Conservation (phyloP, 768 basidiomycete genomes). For the Peribolospora kevripleyi region DNA sequence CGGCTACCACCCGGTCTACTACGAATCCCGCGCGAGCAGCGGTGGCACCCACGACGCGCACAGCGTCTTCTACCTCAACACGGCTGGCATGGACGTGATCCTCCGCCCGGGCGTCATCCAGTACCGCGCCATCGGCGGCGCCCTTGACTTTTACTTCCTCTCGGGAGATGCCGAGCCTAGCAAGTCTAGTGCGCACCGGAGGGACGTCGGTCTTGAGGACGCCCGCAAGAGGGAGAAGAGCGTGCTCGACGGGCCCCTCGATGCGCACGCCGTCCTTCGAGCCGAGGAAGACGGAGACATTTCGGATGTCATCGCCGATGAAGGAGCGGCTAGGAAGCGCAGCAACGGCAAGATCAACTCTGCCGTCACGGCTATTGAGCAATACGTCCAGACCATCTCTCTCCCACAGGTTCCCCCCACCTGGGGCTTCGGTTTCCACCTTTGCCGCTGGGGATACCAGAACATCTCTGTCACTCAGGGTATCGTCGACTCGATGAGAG, state of each 20-base stretch:
- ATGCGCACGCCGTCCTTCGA: slow-evolving; percentile 11
- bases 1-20: slow-evolving; percentile 46
- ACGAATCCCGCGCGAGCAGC: slow-evolving; percentile 30
- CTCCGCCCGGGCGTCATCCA: slow-evolving; percentile 24
- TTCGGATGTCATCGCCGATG: neutral
- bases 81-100: slow-evolving; percentile 18
- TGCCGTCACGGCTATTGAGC: slow-evolving; percentile 31
- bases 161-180: slow-evolving; percentile 22
- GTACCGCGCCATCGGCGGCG: slow-evolving; percentile 49
- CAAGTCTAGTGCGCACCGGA: neutral
- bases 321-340: neutral
- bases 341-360: neutral
- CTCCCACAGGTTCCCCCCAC: slow-evolving; percentile 44
- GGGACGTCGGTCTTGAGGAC: too few species aligned
- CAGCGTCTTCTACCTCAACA: slow-evolving; percentile 23
- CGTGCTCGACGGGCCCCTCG: neutral
- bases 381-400: slow-evolving; percentile 44
- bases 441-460: slow-evolving; percentile 25
- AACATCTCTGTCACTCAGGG: slow-evolving; percentile 12
- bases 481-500: slow-evolving; percentile 14
- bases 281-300: slow-evolving; percentile 18
- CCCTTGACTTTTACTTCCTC: slow-evolving; percentile 48
- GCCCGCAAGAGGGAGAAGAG: neutral
- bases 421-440: slow-evolving; percentile 59
- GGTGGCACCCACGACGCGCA: slow-evolving; percentile 31